A percentile compares a stretch with the other conserved stretches of the same genome.
Evolutionary conservation across 306 rosid species (phyloP).

Genomic region (Canavalia gladiata): DNA sequence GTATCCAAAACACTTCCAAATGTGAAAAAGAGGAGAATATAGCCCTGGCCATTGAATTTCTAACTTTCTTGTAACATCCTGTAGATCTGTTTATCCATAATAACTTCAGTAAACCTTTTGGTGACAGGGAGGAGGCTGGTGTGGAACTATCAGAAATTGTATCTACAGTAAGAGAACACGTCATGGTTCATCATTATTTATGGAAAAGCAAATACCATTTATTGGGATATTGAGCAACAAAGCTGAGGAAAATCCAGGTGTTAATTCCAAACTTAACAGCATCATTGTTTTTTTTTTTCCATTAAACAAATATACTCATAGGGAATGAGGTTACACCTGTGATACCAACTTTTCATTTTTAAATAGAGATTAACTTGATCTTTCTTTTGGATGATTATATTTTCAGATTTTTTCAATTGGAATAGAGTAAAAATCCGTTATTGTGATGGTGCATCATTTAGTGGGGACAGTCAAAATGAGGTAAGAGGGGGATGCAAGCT

Average conservation of each 20-base stretch:
- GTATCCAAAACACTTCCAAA: not conserved
- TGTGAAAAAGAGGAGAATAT: not conserved
- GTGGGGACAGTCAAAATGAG: conserved; percentile 74
- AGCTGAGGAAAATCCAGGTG: conserved; percentile 81
- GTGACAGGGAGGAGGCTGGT: conserved; percentile 92
- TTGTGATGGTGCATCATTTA: conserved; percentile 94
- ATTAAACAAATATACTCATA: not conserved
- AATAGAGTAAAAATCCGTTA: conserved; percentile 87
- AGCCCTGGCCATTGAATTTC: not conserved
- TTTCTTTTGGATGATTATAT: conserved; percentile 38
- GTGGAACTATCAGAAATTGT: conserved; percentile 74
- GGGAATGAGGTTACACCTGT: not conserved
- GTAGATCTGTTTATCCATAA: conserved; percentile 30
- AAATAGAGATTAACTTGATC: conserved; percentile 4
- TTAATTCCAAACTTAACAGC: conserved; percentile 35
- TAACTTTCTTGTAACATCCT: conserved; percentile 1
- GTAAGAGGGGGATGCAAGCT: conserved; percentile 48
- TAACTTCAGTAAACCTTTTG: conserved; percentile 38
- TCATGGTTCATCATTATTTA: conserved; percentile 77
- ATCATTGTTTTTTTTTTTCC: not conserved
- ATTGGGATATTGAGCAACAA: conserved; percentile 81
- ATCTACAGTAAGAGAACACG: conserved; percentile 79
- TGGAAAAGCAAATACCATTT: conserved; percentile 87
- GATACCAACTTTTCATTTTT: conserved; percentile 28
- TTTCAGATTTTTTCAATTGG: conserved; percentile 87